Percentiles rank a stretch among this genome's conserved stretches.
phyloP scores from a whole-genome alignment of 2,329 filamentous ascomycete genomes.

The Stagonosporopsis rhizophila region DNA sequence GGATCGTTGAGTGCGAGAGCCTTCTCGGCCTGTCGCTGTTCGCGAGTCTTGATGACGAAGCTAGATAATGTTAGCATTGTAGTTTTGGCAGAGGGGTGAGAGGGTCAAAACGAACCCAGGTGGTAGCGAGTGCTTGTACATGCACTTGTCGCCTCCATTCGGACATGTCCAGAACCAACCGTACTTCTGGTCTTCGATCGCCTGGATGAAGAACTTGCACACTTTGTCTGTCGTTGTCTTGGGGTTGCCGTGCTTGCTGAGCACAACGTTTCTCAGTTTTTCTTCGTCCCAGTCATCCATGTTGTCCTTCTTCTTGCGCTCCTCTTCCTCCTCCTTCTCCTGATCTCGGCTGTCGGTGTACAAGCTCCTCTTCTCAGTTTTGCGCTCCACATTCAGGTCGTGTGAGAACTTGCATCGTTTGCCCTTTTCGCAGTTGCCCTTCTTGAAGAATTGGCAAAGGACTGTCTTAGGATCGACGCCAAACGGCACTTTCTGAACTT shows the following conservation, averaged over 20 bases:
- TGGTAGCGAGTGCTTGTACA: slow-evolving; percentile 95
- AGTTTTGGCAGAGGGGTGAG: neutral
- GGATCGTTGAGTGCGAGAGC: slow-evolving; percentile 95
- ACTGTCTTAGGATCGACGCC: slow-evolving; percentile 98
- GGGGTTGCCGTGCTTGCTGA: slow-evolving; percentile 97
- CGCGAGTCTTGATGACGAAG: slow-evolving; percentile 96
- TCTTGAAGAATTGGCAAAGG: slow-evolving; percentile 95
- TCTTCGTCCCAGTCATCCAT: slow-evolving; percentile 98
- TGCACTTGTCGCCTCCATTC: slow-evolving; percentile 96
- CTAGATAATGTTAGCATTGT: slow-evolving; percentile 55
- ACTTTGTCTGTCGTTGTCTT: slow-evolving; percentile 96
- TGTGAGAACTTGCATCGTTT: slow-evolving; percentile 97
- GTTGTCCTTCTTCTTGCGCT: slow-evolving; percentile 86
- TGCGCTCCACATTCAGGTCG: slow-evolving; percentile 86
- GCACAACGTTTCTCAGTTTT: slow-evolving; percentile 86
- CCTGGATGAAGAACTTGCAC: slow-evolving; percentile 97
- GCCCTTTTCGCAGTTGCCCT: slow-evolving; percentile 94
- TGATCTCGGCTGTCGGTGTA: slow-evolving; percentile 83
- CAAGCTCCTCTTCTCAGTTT: slow-evolving; percentile 88
- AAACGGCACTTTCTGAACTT: slow-evolving; percentile 97
- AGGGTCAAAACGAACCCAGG: slow-evolving; percentile 74
- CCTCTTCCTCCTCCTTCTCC: slow-evolving; percentile 73
- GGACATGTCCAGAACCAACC: slow-evolving; percentile 99
- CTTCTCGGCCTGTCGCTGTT: slow-evolving; percentile 94
- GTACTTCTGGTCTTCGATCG: slow-evolving; percentile 98